Base-by-base conservation (phyloP, 352 stramenopile species). In the Globisporangium nunn region DNA sequence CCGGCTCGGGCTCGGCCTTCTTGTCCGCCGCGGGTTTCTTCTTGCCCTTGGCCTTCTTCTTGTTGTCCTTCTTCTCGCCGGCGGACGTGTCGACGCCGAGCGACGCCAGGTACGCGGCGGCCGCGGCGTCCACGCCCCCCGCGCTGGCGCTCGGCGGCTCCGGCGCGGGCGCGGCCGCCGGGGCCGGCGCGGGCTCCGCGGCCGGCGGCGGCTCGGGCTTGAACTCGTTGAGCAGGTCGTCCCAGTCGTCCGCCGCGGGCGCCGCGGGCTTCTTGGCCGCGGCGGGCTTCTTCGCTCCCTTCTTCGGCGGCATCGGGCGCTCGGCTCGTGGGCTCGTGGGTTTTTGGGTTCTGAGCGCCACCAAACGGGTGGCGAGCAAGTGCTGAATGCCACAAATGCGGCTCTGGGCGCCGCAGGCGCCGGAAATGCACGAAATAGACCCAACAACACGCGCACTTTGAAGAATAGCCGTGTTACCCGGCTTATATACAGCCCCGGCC, bases 1-100 rank as follows among this genome's bases (percentile, higher is more conserved):
- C 61, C 10, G 70, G 40, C n/a, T 75, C 63, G 2, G 46, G 29
- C 15, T 66, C 76, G 12, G 55, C 15, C 59, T 84, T 84, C 67
- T 89, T 86, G 37, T 75, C 68, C 4, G 62, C 63, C 52, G 37
- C 37, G 37, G 64, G 62, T 33, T 77, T 74, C 61, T 91, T 89
- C 73, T 87, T 87, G 61, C 88, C 87, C 67, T 91, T 89, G 66
- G 87, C 86, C 67, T 93, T 86, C 68, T 93, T 91, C 59, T 90
- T 80, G 28, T 56, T 73, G 55, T 91, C 74, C 58, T 83, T 85
- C 56, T 85, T 87, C 33, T 84, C 81, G 4, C 57, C 72, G 12
- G 66, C 67, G 14, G 66, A 58, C n/a, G 84, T 67, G 30, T 81
- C 70, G 30, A 93, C 75, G 50, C 81, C 84, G 40, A 93, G 66